Base-by-base conservation (phyloP, 2,329 filamentous ascomycete species). In the Monosporascus sp. region DNA sequence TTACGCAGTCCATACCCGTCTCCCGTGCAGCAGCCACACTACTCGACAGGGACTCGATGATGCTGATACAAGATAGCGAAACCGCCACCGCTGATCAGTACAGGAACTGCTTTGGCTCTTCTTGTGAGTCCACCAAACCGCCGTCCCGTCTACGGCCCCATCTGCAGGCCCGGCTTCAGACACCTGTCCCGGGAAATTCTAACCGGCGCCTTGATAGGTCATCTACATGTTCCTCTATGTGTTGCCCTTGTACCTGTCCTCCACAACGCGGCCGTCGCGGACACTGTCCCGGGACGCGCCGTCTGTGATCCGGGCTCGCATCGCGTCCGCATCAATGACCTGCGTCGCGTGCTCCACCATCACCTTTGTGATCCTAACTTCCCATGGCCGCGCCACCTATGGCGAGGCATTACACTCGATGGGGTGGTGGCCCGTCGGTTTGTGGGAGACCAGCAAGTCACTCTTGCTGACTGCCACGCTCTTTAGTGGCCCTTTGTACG, bases 141-240 rank as follows among this genome's bases (percentile, higher is more conserved):
- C 37, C 38, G 48, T 50, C 56, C 48, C 31, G 52, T 54, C 58
- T 57, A 45, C 55, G 60, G 57, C 55, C 54, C 46, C 50, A 47
- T 45, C 47, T 37, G 44, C 48, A 55, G 11, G 40, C 48, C 15
- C 22, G 44, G 14, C 31, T 35, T 35, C 31, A 14, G 11, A 35
- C 20, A 35, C 4, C 11, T 14, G 11, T 14, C 11, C 11, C 31
- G 31, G 31, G 9, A 31, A 11, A 55, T 38, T 44, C 41, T 50
- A 18, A 49, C 50, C 58, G 28, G 18, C 7, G 17, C 17, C 35
- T 31, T 20, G 58, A 48, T 55, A 89, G 89, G 74, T 92, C 57
- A 71, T 86, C 57, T 96, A 95, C 72, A 96, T 91, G n/a, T 70
- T 91, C 62, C 74, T 91, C 74, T 99, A 97, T 74, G 89, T 99